A percentile compares a stretch with the other conserved stretches of the same genome.
These are phyloP conservation scores for Colletotrichum brevisporum DNA, from an alignment of 2,329 filamentous ascomycete species.

Conservation along the genomic window DNA sequence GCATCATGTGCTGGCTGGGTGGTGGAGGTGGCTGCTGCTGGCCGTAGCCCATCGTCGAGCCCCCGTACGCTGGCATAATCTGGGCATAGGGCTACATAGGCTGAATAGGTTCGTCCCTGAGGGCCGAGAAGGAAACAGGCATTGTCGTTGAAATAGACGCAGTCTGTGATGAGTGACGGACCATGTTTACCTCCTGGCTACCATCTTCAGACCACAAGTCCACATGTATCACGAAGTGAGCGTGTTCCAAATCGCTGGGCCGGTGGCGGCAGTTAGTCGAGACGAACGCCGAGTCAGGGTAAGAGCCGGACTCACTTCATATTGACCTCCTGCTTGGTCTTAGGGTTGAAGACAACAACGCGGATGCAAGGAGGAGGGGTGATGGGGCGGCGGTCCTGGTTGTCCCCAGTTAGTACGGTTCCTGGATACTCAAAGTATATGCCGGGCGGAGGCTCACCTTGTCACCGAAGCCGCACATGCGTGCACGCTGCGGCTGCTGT, in stretches of 20 bases:
- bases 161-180: constrained; percentile 73
- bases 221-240: constrained; percentile 72
- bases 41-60: constrained; percentile 27
- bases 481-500: constrained; percentile 92
- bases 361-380: constrained; percentile 94
- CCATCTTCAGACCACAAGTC: constrained; percentile 78
- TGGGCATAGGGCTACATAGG: constrained; percentile 44
- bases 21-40: constrained; percentile 27
- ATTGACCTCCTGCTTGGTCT: constrained; percentile 85
- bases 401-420: constrained; percentile 17
- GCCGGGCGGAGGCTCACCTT: constrained; percentile 71
- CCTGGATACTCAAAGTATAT: constrained; percentile 33
- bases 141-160: constrained; percentile 88
- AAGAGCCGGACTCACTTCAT: constrained; percentile 75
- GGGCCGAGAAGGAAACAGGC: constrained; percentile 78
- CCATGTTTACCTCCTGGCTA: constrained; percentile 75
- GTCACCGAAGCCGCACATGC: constrained; percentile 99
- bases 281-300: not conserved
- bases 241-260: constrained; percentile 69
- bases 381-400: constrained; percentile 91
- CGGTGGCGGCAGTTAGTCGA: constrained; percentile 46
- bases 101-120: constrained; percentile 37
- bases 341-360: constrained; percentile 81
- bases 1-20: constrained; percentile 24
- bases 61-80: constrained; percentile 28